Conservation (phyloP, 116 monocot species). For the Papilionanthe hybrid region DNA sequence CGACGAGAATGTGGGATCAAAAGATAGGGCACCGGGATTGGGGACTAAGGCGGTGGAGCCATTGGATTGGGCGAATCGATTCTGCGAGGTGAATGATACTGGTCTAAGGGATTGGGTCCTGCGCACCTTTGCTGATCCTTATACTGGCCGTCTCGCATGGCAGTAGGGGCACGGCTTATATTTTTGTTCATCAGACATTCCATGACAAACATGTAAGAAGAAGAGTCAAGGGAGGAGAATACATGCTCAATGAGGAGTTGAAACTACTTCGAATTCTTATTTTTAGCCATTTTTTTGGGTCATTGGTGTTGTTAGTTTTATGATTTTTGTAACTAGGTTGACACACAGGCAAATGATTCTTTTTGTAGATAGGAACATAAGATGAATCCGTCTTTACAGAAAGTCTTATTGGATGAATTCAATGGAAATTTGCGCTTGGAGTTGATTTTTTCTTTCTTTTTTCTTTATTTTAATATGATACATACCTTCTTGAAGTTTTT, state of each 20-base stretch:
- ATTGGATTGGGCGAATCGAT: slow-evolving; percentile 68
- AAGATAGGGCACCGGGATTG: slow-evolving; percentile 87
- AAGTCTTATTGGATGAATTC: slow-evolving; percentile 6
- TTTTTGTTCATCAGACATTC: background rate
- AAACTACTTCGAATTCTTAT: slow-evolving; percentile 15
- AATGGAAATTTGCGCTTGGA: background rate
- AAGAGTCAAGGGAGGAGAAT: background rate
- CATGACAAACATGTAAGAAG: slow-evolving; percentile 5
- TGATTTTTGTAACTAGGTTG: slow-evolving; percentile 19
- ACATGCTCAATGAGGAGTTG: slow-evolving; percentile 12
- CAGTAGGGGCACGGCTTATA: slow-evolving; percentile 10
- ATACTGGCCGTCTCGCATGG: slow-evolving; percentile 72
- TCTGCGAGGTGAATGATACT: slow-evolving; percentile 81
- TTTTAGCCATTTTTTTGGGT: background rate
- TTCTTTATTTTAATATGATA: background rate
- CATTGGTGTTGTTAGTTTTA: slow-evolving; percentile 4
- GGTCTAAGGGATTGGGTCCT: slow-evolving; percentile 71
- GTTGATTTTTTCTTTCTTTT: background rate
- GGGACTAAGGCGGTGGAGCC: slow-evolving; percentile 91
- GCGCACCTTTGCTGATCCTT: slow-evolving; percentile 27
- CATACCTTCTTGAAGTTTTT: background rate
- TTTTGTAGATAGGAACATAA: slow-evolving; percentile 44
- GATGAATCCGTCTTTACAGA: slow-evolving; percentile 9
- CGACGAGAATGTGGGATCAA: slow-evolving; percentile 88
- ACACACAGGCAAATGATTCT: slow-evolving; percentile 31